Percentiles rank a stretch among this genome's conserved stretches.
These are phyloP conservation scores for Capsicum pubescens DNA, from an alignment of 257 asterid species.

Conservation along the genomic window DNA sequence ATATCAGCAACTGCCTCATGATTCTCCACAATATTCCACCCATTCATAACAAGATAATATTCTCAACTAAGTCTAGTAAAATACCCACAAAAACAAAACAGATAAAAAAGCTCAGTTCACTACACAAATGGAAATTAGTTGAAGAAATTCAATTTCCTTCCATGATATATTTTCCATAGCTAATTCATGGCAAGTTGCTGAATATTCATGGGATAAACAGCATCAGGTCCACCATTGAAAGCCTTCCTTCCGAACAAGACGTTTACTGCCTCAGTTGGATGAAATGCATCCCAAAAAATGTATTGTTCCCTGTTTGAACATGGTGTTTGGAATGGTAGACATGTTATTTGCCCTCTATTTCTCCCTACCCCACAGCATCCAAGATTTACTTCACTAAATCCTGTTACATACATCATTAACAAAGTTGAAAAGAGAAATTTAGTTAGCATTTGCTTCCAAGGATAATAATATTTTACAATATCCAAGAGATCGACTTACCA, in stretches of 20 bases:
- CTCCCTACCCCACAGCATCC: constrained; percentile 40
- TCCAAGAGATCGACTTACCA: constrained; percentile 43
- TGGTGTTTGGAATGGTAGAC: constrained; percentile 41
- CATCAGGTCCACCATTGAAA: constrained; percentile 27
- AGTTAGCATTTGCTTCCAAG: background rate
- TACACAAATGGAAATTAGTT: background rate
- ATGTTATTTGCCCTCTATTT: constrained; percentile 40
- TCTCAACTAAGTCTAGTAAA: background rate
- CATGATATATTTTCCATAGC: too few species aligned
- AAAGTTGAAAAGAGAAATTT: background rate
- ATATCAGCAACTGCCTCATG: background rate
- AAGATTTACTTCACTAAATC: constrained; percentile 26
- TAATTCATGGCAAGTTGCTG: constrained; percentile 28
- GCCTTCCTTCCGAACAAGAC: constrained; percentile 35
- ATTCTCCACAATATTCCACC: background rate
- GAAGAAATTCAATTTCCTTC: background rate
- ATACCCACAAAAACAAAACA: background rate
- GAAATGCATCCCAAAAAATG: constrained; percentile 44
- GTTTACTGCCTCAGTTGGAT: constrained; percentile 38
- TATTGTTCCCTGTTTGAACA: constrained; percentile 33
- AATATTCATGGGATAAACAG: constrained; percentile 33
- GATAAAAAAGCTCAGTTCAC: background rate
- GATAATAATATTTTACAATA: background rate
- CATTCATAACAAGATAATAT: background rate
- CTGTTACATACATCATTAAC: constrained; percentile 13